Conservation (phyloP, 345 rosid species). For the Eucalyptus caleyi region DNA sequence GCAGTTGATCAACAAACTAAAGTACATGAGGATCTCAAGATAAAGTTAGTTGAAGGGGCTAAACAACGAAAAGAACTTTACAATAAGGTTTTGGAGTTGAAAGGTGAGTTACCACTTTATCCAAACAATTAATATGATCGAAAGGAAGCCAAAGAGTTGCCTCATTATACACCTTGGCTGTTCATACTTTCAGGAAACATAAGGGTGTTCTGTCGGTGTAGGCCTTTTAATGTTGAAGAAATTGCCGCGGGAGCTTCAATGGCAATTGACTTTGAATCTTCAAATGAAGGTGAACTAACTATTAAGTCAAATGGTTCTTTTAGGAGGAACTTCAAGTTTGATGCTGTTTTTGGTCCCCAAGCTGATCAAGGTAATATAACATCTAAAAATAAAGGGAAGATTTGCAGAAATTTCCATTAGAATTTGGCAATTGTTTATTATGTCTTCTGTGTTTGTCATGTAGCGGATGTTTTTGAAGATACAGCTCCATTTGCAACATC, state of each 20-base stretch:
- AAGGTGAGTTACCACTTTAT: constrained; percentile 39
- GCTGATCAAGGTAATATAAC: constrained; percentile 67
- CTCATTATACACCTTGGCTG: neutral
- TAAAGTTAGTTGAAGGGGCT: constrained; percentile 49
- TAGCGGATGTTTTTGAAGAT: constrained; percentile 84
- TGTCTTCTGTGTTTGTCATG: neutral
- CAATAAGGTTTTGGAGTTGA: constrained; percentile 83
- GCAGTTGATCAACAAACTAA: constrained; percentile 60
- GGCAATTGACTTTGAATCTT: constrained; percentile 67
- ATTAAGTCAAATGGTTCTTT: constrained; percentile 73
- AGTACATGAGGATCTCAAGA: constrained; percentile 52
- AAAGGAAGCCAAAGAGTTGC: neutral
- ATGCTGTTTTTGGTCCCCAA: constrained; percentile 82
- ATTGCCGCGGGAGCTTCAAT: constrained; percentile 40
- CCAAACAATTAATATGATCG: neutral
- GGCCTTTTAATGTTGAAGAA: constrained; percentile 76
- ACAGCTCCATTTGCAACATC: constrained; percentile 85
- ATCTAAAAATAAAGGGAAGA: neutral
- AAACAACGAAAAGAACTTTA: constrained; percentile 76
- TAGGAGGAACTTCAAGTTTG: constrained; percentile 73
- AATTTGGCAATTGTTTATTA: neutral
- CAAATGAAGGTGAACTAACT: constrained; percentile 78
- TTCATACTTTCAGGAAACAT: constrained; percentile 66
- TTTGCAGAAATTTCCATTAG: neutral
- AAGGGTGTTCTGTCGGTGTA: constrained; percentile 90